Percentiles rank a stretch among this genome's conserved stretches.
These are phyloP conservation scores for Boechera retrofracta DNA, from an alignment of 345 rosid species.

Conservation along the genomic window DNA sequence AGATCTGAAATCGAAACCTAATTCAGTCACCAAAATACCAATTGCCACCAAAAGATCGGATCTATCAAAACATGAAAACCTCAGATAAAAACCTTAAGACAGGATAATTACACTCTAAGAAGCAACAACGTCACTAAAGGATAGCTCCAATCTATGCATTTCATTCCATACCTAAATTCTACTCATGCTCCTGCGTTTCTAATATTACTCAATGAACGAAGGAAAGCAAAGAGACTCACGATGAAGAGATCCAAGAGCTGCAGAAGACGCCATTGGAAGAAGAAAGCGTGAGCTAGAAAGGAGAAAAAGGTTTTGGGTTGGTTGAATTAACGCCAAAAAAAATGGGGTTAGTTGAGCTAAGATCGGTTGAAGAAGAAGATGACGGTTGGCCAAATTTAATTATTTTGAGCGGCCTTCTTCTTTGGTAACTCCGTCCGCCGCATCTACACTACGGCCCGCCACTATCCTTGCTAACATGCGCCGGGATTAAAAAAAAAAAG, in stretches of 20 bases:
- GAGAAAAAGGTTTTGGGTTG: neutral
- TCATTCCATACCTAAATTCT: neutral
- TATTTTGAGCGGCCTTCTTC: constrained; percentile 32
- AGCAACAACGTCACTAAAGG: neutral
- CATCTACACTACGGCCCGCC: constrained; percentile 6
- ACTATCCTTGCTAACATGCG: constrained; percentile 25
- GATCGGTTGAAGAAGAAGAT: constrained; percentile 32
- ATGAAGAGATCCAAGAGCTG: constrained; percentile 67
- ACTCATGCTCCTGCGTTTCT: constrained; percentile 3
- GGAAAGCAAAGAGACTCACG: constrained; percentile 47
- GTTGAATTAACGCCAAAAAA: neutral
- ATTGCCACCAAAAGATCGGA: neutral
- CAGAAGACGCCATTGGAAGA: constrained; percentile 72
- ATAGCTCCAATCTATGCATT: constrained; percentile 8
- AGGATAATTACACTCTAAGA: constrained; percentile 8
- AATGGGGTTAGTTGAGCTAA: constrained; percentile 18
- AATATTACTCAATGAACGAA: neutral
- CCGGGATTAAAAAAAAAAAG: neutral
- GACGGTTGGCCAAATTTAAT: constrained; percentile 29
- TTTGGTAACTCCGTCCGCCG: constrained; percentile 39
- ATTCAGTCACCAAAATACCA: neutral
- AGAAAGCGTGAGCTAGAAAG: constrained; percentile 17
- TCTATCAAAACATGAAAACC: neutral
- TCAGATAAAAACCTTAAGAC: neutral
- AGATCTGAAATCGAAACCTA: constrained; percentile 26